These are phyloP conservation scores for Thelonectria blattea DNA, from an alignment of 2,329 filamentous ascomycete genomes.

Conservation along the genomic window DNA sequence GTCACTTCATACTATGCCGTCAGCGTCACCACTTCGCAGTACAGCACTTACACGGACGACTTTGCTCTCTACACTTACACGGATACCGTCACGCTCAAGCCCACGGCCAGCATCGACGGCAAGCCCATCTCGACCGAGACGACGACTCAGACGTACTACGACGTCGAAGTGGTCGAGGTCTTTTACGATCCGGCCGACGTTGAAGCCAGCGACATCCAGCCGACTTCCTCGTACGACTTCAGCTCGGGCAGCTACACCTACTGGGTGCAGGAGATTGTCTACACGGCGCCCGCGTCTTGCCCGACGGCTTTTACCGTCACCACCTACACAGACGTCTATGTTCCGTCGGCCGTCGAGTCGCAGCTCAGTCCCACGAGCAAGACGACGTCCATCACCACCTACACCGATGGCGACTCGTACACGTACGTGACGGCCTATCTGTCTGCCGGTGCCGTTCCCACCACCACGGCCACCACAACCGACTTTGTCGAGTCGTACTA, in stretches of 20 bases:
- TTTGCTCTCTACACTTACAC: slow-evolving; percentile 16
- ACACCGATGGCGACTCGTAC: slow-evolving; percentile 15
- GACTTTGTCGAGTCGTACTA: slow-evolving; percentile 29
- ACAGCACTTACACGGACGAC: slow-evolving; percentile 9
- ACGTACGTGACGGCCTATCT: slow-evolving; percentile 27
- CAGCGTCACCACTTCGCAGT: slow-evolving; percentile 13
- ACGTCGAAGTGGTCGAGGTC: slow-evolving; percentile 26
- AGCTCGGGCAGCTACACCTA: slow-evolving; percentile 16
- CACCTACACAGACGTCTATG: slow-evolving; percentile 18
- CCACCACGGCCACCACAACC: slow-evolving; percentile 10
- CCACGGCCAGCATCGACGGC: slow-evolving; percentile 14
- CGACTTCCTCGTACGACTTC: slow-evolving; percentile 12
- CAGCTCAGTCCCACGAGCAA: slow-evolving; percentile 19
- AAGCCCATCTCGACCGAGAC: slow-evolving; percentile 8
- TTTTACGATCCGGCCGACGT: slow-evolving; percentile 23
- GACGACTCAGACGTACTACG: slow-evolving; percentile 18
- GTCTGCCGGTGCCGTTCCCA: slow-evolving; percentile 13
- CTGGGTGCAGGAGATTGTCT: slow-evolving; percentile 27
- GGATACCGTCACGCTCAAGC: slow-evolving; percentile 20
- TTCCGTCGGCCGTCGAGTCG: slow-evolving; percentile 16
- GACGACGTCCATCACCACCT: slow-evolving; percentile 1
- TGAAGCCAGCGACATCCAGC: slow-evolving; percentile 16
- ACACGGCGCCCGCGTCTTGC: slow-evolving; percentile 38
- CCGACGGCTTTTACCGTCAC: slow-evolving; percentile 38
- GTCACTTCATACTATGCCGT: slow-evolving; percentile 29